Percentiles rank a stretch among this genome's conserved stretches.
Conservation (phyloP, 2,329 filamentous ascomycete species). For the Orbilia quercus region DNA sequence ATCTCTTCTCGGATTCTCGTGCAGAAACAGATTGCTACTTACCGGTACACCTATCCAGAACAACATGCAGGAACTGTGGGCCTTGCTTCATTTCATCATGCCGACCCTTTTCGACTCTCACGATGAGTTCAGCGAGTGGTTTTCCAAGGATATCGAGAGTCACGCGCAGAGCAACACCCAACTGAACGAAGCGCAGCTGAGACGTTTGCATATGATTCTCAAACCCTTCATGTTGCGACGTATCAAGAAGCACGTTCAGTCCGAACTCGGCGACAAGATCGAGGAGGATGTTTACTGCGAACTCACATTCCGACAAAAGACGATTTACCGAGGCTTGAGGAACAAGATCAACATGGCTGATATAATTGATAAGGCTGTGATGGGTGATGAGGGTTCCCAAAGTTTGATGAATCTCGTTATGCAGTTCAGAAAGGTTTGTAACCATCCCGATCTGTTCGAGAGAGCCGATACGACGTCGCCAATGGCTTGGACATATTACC, state of each 20-base stretch:
- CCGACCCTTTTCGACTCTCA: conserved; percentile 96
- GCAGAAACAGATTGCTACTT: conserved; percentile 89
- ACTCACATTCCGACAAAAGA: conserved; percentile 93
- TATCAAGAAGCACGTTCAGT: conserved; percentile 99
- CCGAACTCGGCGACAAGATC: conserved; percentile 98
- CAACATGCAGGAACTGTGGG: conserved; percentile 99
- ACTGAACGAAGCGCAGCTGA: conserved; percentile 96
- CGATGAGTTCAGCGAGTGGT: conserved; percentile 93
- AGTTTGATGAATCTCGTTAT: conserved; percentile 99
- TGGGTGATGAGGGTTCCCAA: conserved; percentile 92
- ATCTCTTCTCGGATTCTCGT: conserved; percentile 90
- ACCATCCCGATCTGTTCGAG: conserved; percentile 96
- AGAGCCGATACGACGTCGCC: conserved; percentile 90
- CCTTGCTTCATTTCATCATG: conserved; percentile 98
- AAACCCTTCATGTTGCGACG: conserved; percentile 99
- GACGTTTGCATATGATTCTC: conserved; percentile 96
- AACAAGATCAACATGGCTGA: conserved; percentile 99
- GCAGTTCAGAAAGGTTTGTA: conserved; percentile 99
- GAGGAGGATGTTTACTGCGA: conserved; percentile 96
- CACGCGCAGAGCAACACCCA: conserved; percentile 99
- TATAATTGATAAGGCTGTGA: conserved; percentile 93
- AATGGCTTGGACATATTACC: conserved; percentile 84
- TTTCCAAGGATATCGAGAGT: conserved; percentile 95
- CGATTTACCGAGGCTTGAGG: conserved; percentile 88
- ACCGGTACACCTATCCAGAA: conserved; percentile 99